Conservation (phyloP, 306 rosid genomes). For the Prunus armeniaca region DNA sequence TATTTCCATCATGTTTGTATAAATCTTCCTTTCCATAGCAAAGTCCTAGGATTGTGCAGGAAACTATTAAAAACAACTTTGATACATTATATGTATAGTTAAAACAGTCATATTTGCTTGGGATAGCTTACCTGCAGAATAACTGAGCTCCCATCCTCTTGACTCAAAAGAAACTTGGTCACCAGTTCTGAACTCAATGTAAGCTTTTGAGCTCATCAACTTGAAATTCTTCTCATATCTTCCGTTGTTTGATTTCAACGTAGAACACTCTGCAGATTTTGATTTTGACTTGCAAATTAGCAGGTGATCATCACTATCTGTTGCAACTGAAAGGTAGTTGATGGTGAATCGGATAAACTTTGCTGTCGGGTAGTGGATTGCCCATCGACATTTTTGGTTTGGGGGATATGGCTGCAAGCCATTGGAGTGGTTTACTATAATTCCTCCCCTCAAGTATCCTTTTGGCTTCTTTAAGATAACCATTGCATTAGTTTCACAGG, state of each 20-base stretch:
- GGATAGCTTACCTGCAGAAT: neutral
- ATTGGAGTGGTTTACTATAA: neutral
- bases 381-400: neutral
- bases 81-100: no score
- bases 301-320: neutral
- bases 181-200: neutral
- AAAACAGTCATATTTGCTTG: neutral
- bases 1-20: neutral
- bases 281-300: neutral
- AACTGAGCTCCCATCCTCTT: slow-evolving; percentile 7
- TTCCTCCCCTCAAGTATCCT: neutral
- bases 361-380: neutral
- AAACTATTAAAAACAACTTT: neutral
- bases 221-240: neutral
- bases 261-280: neutral
- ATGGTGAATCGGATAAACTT: neutral
- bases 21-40: neutral
- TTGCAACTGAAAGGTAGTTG: neutral
- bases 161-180: neutral
- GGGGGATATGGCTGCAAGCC: slow-evolving; percentile 6
- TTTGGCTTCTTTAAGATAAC: neutral
- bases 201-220: neutral
- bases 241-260: neutral
- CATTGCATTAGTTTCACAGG: neutral
- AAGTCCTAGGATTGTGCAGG: neutral